Base-by-base conservation (phyloP, 1,139 yeast species). In the Magnusiomyces magnusii region DNA sequence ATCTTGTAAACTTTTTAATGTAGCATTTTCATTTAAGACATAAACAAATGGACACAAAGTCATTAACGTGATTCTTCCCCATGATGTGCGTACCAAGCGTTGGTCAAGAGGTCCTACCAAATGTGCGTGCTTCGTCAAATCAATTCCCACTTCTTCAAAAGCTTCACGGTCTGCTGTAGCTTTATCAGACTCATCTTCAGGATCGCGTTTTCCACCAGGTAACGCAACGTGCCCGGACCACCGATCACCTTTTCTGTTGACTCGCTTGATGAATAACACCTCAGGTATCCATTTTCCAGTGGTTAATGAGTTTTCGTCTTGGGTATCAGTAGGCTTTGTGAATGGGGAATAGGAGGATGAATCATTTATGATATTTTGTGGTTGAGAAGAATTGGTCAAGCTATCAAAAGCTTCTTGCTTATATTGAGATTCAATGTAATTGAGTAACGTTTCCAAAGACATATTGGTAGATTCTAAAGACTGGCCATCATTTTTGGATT, bases 151-250 rank as follows among this genome's bases (percentile, higher is more conserved):
- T 57, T 75, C 78, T 61, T 75, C 78, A 1, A 15, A 39, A 0
- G 78, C 66, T 58, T 75, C 78, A 2, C 78, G 69, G 9, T 68
- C 62, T 0, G 78, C 78, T 1, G 75, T 67, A 19, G 67, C 70
- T 13, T 67, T 47, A 56, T 72, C 75, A 24, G 70, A 64, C 23
- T 63, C 69, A 55, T 73, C 78, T 5, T 65, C 71, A 2, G 71
- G 67, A 53, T 75, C 78, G 15, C 74, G 67, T 25, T 71, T 65
- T 1, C 78, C 78, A 1, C 78, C 78, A 0, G 78, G 78, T 1
- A 75, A 61, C 1, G 78, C 78, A 51, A 75, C 69, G 61, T 75
- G 78, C 15, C 76, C 74, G 3, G 77, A 73, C 78, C 78, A 75
- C n/a, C 76, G 64, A 58, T 75, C 78, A 1, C 73, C 64, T 3